Conservation (phyloP, 2,329 filamentous ascomycete species). For the Phialophora verrucosa region DNA sequence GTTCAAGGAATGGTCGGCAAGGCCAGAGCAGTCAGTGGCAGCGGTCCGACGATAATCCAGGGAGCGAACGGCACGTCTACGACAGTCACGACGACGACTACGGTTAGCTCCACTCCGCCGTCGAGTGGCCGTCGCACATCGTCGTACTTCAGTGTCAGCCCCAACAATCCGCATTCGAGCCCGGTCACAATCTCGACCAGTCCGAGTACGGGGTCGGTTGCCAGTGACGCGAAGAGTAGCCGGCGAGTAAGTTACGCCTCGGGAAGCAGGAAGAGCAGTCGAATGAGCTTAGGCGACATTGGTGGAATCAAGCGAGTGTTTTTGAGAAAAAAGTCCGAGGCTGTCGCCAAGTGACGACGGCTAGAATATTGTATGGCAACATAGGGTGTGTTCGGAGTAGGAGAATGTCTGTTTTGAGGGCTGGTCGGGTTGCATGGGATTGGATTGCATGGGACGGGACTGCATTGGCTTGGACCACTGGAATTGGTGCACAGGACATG, state of each 20-base stretch:
- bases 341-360: conserved; percentile 7
- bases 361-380: not conserved
- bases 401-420: not conserved
- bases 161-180: conserved; percentile 23
- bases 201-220: conserved; percentile 23
- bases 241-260: conserved; percentile 19
- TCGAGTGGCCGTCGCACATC: conserved; percentile 18
- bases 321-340: conserved; percentile 36
- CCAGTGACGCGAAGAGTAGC: conserved; percentile 19
- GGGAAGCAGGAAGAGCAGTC: conserved; percentile 23
- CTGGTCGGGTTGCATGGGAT: not conserved
- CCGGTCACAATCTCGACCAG: conserved; percentile 27
- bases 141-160: conserved; percentile 21
- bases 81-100: conserved; percentile 35
- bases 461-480: not conserved
- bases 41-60: conserved; percentile 25
- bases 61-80: conserved; percentile 30
- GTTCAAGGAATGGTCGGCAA: conserved; percentile 54
- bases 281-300: conserved; percentile 38
- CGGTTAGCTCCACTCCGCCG: conserved; percentile 26
- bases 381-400: not conserved
- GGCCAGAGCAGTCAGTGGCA: conserved; percentile 44
- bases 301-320: conserved; percentile 40
- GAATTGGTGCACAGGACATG: not conserved
- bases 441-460: not conserved